phyloP scores from a whole-genome alignment of 2,329 filamentous ascomycete species.

The Aspergillus versicolor region DNA sequence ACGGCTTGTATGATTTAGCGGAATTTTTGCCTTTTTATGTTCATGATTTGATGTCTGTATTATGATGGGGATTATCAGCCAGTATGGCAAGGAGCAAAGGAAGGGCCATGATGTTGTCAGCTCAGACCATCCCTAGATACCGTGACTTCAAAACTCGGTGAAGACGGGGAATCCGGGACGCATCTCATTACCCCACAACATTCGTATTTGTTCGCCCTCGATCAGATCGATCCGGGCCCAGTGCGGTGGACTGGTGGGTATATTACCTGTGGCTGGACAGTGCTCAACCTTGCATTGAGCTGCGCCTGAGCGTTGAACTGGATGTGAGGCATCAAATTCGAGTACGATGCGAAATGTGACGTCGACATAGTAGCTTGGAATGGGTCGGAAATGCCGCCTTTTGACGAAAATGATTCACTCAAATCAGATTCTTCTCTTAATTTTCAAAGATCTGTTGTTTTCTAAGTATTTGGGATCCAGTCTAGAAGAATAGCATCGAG shows the following conservation, averaged over 20 bases:
- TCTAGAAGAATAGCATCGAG: too few relatives aligned
- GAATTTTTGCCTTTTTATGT: neutral
- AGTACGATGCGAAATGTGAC: neutral
- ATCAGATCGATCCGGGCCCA: neutral
- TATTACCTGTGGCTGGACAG: neutral
- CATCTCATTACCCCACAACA: conserved; percentile 8
- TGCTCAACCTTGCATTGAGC: neutral
- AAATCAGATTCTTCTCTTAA: neutral
- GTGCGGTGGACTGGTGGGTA: neutral
- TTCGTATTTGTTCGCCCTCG: neutral
- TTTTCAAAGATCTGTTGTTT: neutral
- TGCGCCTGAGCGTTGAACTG: neutral
- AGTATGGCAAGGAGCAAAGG: neutral
- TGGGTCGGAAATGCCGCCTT: neutral
- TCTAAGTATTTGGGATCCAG: neutral
- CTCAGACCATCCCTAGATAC: neutral
- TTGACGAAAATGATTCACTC: neutral
- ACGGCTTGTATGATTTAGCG: conserved; percentile 1
- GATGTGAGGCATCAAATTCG: conserved; percentile 2
- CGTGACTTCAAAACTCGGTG: conserved; percentile 2
- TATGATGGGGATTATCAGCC: neutral
- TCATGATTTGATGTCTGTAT: conserved; percentile 7
- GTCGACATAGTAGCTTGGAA: neutral
- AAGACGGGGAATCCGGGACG: conserved; percentile 4
- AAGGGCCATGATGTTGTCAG: neutral